These are phyloP conservation scores for Acorus calamus DNA, from an alignment of 106 monocot species.

Conservation along the genomic window DNA sequence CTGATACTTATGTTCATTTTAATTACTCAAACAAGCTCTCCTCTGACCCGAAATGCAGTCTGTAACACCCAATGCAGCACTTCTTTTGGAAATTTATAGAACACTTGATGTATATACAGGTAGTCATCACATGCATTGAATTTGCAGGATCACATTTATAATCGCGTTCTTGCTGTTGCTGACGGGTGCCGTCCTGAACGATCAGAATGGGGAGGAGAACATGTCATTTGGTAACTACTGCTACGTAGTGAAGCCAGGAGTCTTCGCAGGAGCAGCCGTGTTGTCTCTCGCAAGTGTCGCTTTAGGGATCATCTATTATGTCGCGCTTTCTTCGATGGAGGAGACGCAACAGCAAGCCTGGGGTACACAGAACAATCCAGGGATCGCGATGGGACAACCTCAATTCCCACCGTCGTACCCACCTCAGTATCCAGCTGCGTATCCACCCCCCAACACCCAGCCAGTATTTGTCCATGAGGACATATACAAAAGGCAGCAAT, in stretches of 20 bases:
- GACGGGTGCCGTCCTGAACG: conserved; percentile 63
- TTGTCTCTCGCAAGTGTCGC: conserved; percentile 43
- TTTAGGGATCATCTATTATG: conserved; percentile 46
- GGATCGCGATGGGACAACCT: conserved; percentile 65
- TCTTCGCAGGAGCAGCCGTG: conserved; percentile 56
- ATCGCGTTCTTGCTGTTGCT: conserved; percentile 67
- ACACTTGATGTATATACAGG: no score
- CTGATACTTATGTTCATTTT: no score
- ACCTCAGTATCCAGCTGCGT: no score
- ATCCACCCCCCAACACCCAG: conserved; percentile 30
- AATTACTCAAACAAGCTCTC: no score
- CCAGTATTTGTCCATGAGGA: conserved; percentile 62
- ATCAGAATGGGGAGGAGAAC: conserved; percentile 34
- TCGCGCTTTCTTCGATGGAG: conserved; percentile 22
- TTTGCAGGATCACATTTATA: conserved; percentile 64
- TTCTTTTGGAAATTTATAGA: no score
- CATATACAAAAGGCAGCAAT: conserved; percentile 42
- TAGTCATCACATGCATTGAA: no score
- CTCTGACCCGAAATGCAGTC: no score
- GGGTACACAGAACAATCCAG: conserved; percentile 27
- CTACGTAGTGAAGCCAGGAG: conserved; percentile 74
- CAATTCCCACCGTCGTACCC: conserved; percentile 23
- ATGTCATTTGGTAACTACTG: conserved; percentile 59
- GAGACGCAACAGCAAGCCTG: not conserved
- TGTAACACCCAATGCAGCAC: no score